A percentile compares a stretch with the other conserved stretches of the same genome.
Conservation (phyloP, 306 rosid genomes). For the Arachis stenosperma region DNA sequence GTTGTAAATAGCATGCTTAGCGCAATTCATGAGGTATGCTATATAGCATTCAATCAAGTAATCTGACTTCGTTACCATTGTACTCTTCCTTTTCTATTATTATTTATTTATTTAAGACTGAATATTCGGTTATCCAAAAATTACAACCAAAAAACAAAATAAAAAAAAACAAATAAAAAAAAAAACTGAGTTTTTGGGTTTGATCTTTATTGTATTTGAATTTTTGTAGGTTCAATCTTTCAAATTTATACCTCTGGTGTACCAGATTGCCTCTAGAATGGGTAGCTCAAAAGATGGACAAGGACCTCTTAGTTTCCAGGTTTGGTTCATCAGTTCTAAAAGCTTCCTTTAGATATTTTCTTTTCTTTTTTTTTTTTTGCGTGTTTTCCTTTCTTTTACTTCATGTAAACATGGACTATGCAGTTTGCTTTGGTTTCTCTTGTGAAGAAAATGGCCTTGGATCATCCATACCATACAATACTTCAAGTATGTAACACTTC, state of each 20-base stretch:
- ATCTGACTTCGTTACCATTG: too few relatives aligned
- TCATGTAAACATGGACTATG: constrained; percentile 40
- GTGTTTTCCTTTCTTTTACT: not conserved
- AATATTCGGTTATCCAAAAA: too few relatives aligned
- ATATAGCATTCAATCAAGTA: too few relatives aligned
- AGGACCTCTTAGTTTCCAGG: constrained; percentile 84
- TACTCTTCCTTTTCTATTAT: not conserved
- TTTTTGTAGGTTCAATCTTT: constrained; percentile 81
- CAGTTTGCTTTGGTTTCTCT: constrained; percentile 95
- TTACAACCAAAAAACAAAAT: too few relatives aligned
- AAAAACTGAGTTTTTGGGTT: constrained; percentile 11
- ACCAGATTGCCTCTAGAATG: constrained; percentile 98
- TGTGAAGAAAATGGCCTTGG: constrained; percentile 92
- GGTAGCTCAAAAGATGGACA: constrained; percentile 82
- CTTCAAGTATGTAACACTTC: constrained; percentile 65
- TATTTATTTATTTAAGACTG: not conserved
- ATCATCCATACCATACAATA: constrained; percentile 95
- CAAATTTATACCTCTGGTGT: constrained; percentile 83
- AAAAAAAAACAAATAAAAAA: too few relatives aligned
- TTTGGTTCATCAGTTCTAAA: constrained; percentile 35
- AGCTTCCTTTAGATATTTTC: constrained; percentile 12
- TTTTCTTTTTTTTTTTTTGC: not conserved
- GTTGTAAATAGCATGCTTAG: too few relatives aligned
- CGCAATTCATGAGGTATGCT: too few relatives aligned
- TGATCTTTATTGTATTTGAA: constrained; percentile 34